Evolutionary conservation across 2,329 filamentous ascomycete species (phyloP).

Genomic region (Pseudocercospora eumusae): DNA sequence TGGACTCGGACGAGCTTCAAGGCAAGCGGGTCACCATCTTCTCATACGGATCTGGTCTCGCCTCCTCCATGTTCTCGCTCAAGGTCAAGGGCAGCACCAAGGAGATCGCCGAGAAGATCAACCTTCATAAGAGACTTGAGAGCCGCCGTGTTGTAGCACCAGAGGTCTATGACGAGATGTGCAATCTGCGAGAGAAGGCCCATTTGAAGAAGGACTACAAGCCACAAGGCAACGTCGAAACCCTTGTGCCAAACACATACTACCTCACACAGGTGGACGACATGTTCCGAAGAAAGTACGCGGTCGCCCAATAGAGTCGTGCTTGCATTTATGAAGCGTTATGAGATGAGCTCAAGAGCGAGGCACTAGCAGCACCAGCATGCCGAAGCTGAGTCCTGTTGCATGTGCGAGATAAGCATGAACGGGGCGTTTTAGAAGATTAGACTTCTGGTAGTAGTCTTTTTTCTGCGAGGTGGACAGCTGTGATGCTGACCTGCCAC

Average conservation of each 20-base stretch:
- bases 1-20: conserved; percentile 48
- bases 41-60: conserved; percentile 56
- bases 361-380: neutral
- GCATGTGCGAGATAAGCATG: conserved; percentile 1
- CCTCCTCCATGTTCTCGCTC: conserved; percentile 54
- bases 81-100: conserved; percentile 50
- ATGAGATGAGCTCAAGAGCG: neutral
- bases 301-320: conserved; percentile 49
- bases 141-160: conserved; percentile 49
- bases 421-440: neutral
- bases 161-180: conserved; percentile 56
- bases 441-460: conserved; percentile 6
- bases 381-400: neutral
- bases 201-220: conserved; percentile 54
- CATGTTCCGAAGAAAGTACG: conserved; percentile 55
- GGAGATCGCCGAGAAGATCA: conserved; percentile 51
- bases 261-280: conserved; percentile 54
- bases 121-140: conserved; percentile 51
- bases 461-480: neutral
- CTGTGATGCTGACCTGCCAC: neutral
- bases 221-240: conserved; percentile 48
- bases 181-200: conserved; percentile 54
- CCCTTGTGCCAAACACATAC: conserved; percentile 52
- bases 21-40: conserved; percentile 56
- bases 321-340: neutral